Percentiles rank a stretch among this genome's conserved stretches.
phyloP scores from a whole-genome alignment of 257 asterid genomes.

The Solanum arcanum region DNA sequence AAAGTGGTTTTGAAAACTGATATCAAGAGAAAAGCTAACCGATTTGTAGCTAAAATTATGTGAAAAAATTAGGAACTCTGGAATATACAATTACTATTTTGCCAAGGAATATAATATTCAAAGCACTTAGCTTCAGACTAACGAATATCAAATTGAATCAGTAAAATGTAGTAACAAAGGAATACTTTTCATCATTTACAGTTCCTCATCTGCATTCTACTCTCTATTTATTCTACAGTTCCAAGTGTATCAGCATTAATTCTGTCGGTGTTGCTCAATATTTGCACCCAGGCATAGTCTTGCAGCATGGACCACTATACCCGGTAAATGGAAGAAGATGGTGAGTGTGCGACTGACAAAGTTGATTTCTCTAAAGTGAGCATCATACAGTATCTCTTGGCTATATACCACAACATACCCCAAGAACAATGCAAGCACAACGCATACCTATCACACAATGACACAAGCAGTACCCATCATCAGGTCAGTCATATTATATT shows the following conservation, averaged over 20 bases:
- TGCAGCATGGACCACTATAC: neutral
- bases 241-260: neutral
- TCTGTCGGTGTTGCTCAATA: neutral
- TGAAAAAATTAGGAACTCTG: neutral
- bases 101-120: neutral
- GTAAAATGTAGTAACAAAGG: neutral
- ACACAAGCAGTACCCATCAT: neutral
- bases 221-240: neutral
- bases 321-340: neutral
- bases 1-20: neutral
- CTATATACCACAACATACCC: neutral
- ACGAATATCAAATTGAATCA: neutral
- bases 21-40: neutral
- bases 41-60: neutral
- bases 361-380: neutral
- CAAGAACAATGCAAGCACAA: neutral
- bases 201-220: neutral
- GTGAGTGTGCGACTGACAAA: neutral
- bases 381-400: neutral
- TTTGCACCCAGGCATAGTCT: neutral
- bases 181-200: neutral
- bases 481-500: neutral
- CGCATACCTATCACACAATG: neutral
- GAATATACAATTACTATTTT: neutral
- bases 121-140: neutral